Evolutionary conservation across 371 early-diverging fungal genomes (phyloP).

Genomic region (Zychaea mexicana): DNA sequence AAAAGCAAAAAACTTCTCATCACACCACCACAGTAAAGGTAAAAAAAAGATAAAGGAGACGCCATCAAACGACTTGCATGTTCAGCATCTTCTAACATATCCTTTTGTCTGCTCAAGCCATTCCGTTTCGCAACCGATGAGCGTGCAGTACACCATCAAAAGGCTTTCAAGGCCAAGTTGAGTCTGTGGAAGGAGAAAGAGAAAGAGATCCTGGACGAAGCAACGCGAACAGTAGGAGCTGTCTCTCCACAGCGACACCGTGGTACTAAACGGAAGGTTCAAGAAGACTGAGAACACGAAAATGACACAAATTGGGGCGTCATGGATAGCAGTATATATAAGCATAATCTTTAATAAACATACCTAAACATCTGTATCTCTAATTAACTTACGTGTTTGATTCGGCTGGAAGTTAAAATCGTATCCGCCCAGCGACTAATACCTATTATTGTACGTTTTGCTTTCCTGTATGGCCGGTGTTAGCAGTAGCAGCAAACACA

Average conservation of each 20-base stretch:
- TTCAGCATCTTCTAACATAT: not conserved
- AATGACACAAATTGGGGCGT: not conserved
- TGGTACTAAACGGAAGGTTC: conserved; percentile 11
- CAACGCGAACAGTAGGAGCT: not conserved
- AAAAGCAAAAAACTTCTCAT: not conserved
- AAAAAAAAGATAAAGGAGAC: not conserved
- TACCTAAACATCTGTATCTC: too few relatives aligned
- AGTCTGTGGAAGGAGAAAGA: conserved; percentile 21
- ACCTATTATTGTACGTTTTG: too few relatives aligned
- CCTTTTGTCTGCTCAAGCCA: conserved; percentile 6
- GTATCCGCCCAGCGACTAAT: too few relatives aligned
- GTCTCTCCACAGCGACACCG: not conserved
- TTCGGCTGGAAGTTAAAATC: too few relatives aligned
- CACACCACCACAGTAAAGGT: not conserved
- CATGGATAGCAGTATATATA: too few relatives aligned
- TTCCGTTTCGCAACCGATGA: conserved; percentile 21
- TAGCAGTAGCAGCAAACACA: too few relatives aligned
- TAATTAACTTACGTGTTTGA: too few relatives aligned
- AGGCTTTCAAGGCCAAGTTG: conserved; percentile 17
- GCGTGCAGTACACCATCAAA: conserved; percentile 15
- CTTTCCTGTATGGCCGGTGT: too few relatives aligned
- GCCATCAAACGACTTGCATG: not conserved
- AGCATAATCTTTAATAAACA: too few relatives aligned
- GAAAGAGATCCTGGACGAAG: not conserved
- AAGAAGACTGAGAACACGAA: too few relatives aligned